Percentiles rank a stretch among this genome's conserved stretches.
Evolutionary conservation across 495 filamentous ascomycete species (phyloP).

Genomic region (Penicillium cinerascens): DNA sequence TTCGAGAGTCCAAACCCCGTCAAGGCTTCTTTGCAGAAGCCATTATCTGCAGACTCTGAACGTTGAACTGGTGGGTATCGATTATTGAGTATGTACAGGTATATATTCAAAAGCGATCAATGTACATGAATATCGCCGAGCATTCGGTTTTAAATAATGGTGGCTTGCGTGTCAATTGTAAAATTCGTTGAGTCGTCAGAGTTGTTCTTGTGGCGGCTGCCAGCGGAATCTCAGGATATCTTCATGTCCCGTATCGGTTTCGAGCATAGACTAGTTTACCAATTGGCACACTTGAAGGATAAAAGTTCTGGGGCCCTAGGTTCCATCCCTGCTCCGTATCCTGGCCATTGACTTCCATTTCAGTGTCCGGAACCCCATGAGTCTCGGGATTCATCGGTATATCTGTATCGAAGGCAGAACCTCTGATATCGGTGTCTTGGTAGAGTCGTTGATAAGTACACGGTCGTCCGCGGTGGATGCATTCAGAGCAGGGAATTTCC

Average conservation of each 20-base stretch:
- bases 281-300: slow-evolving; percentile 8
- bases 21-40: slow-evolving; percentile 37
- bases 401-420: not conserved
- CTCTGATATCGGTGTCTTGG: not conserved
- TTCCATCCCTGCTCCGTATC: slow-evolving; percentile 12
- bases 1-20: slow-evolving; percentile 57
- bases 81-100: too few species aligned
- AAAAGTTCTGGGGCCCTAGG: slow-evolving; percentile 26
- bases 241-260: slow-evolving; percentile 6
- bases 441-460: slow-evolving; percentile 32
- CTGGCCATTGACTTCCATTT: not conserved
- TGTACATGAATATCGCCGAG: too few species aligned
- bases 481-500: slow-evolving; percentile 27
- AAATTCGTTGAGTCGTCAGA: too few species aligned
- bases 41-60: too few species aligned
- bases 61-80: too few species aligned
- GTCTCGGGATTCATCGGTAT: not conserved
- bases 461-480: slow-evolving; percentile 17
- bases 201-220: too few species aligned
- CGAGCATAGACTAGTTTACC: slow-evolving; percentile 6
- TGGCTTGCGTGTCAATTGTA: too few species aligned
- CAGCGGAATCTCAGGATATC: too few species aligned
- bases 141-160: too few species aligned
- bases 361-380: not conserved
- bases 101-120: too few species aligned